Conservation (phyloP, 495 filamentous ascomycete genomes). For the Daldinia decipiens region DNA sequence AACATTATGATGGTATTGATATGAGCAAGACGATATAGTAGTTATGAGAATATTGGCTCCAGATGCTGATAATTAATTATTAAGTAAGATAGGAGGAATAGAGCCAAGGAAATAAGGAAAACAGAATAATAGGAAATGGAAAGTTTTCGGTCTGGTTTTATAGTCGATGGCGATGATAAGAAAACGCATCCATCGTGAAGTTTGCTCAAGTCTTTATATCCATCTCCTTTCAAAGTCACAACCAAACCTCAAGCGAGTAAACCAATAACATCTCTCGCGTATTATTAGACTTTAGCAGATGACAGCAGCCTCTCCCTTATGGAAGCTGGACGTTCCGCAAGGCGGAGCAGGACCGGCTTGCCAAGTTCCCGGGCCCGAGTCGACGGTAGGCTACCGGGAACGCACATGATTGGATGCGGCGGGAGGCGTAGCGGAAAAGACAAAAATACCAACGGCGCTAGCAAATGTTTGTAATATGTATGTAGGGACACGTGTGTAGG, state of each 20-base stretch:
- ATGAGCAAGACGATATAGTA: slow-evolving; percentile 16
- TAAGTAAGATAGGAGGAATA: slow-evolving; percentile 31
- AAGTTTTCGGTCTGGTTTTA: slow-evolving; percentile 16
- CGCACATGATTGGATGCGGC: not conserved
- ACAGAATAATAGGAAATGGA: slow-evolving; percentile 25
- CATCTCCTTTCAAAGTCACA: not conserved
- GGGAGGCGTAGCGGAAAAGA: not conserved
- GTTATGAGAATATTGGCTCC: slow-evolving; percentile 7
- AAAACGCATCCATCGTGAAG: slow-evolving; percentile 7
- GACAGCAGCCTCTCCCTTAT: not conserved
- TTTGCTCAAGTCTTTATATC: slow-evolving; percentile 33
- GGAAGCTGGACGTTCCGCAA: slow-evolving; percentile 22
- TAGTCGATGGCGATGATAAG: slow-evolving; percentile 20
- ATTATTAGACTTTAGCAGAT: not conserved
- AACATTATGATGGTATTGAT: slow-evolving; percentile 30
- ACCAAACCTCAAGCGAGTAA: not conserved
- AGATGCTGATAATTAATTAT: not conserved
- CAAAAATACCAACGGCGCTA: not conserved
- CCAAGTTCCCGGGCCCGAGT: slow-evolving; percentile 15
- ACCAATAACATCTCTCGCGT: slow-evolving; percentile 2
- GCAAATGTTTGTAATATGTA: not conserved
- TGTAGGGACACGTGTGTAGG: not conserved
- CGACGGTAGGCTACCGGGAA: not conserved
- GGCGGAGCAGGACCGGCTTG: slow-evolving; percentile 27
- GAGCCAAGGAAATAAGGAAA: not conserved